Evolutionary conservation across 1,284 basidiomycete species (phyloP).

Genomic region (Athelia sp.): DNA sequence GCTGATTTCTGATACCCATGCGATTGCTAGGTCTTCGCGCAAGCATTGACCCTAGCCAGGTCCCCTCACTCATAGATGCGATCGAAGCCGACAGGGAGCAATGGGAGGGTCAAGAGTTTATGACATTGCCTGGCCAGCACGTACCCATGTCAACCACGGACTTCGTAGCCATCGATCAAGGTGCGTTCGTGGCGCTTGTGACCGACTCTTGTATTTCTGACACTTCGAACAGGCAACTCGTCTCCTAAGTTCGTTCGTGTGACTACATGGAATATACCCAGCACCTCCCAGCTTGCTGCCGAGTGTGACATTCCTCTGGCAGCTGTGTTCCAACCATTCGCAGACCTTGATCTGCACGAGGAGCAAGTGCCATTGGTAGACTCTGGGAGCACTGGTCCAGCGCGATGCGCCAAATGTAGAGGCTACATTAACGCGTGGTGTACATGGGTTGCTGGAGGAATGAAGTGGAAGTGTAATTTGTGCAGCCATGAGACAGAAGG

Average conservation of each 20-base stretch:
- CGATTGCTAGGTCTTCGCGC: slow-evolving; percentile 59
- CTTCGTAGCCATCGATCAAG: slow-evolving; percentile 90
- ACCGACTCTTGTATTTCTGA: background rate
- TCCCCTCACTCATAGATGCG: slow-evolving; percentile 86
- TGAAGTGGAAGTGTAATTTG: slow-evolving; percentile 90
- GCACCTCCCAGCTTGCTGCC: slow-evolving; percentile 73
- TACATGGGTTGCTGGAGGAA: slow-evolving; percentile 81
- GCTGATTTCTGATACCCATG: background rate
- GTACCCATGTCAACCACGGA: slow-evolving; percentile 87
- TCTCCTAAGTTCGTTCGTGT: slow-evolving; percentile 85
- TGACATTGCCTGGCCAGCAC: slow-evolving; percentile 72
- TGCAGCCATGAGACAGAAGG: slow-evolving; percentile 83
- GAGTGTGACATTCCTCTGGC: slow-evolving; percentile 86
- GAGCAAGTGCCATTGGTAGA: slow-evolving; percentile 79
- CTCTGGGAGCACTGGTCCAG: slow-evolving; percentile 66
- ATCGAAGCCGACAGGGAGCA: slow-evolving; percentile 80
- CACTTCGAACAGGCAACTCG: slow-evolving; percentile 51
- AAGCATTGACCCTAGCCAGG: slow-evolving; percentile 86
- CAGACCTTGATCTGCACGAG: slow-evolving; percentile 77
- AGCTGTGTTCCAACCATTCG: slow-evolving; percentile 89
- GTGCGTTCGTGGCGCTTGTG: slow-evolving; percentile 32
- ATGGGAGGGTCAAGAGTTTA: slow-evolving; percentile 78
- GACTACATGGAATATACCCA: slow-evolving; percentile 85
- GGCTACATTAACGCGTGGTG: slow-evolving; percentile 97
- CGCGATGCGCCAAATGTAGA: slow-evolving; percentile 83